Evolutionary conservation across 805 yeast genomes (phyloP), one percentile per base, ranked within the genome.

Genomic region (Lipomyces anomalus): DNA sequence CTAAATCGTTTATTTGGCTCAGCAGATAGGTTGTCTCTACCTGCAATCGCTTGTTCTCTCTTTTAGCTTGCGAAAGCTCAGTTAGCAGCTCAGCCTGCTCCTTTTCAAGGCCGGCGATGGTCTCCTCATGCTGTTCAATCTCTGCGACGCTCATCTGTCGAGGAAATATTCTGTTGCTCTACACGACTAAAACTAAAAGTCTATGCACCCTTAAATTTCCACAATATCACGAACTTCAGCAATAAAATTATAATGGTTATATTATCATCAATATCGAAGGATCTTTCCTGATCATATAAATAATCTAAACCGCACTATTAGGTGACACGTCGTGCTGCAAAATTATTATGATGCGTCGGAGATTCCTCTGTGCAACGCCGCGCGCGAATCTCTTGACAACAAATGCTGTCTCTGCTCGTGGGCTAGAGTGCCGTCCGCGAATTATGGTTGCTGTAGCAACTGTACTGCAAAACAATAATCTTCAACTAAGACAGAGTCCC

Each of bases 1-100:
- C 46, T 4, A 44, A 17, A n/a, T 38, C 41, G n/a, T 48, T 48
- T 9, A 43, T 32, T 34, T 43, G 42, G 13, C 21, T 20, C 7
- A 40, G 21, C 4, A 48, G 43, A 18, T 30, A 36, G 17, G 32
- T 43, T n/a, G 40, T 44, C 16, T 37, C 37, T 16, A 29, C 22
- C 28, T 7, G 16, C 13, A 23, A 35, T n/a, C 13, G n/a, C n/a
- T 44, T 40, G 13, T 16, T 6, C 21, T 45, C 46, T 11, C 40
- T 40, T 11, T 35, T 13, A 18, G n/a, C 22, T 11, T 22, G 20
- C 21, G 29, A 16, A n/a, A 22, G 28, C 23, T 5, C 40, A 20
- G 11, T 24, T 7, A 13, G 13, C 13, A 36, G 21, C 4, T 17
- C 36, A 6, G 34, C 34, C 6, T 29, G 6, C 22, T 41, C 42